Base-by-base conservation (phyloP, 2,329 filamentous ascomycete species). In the Periglandula ipomoeae region DNA sequence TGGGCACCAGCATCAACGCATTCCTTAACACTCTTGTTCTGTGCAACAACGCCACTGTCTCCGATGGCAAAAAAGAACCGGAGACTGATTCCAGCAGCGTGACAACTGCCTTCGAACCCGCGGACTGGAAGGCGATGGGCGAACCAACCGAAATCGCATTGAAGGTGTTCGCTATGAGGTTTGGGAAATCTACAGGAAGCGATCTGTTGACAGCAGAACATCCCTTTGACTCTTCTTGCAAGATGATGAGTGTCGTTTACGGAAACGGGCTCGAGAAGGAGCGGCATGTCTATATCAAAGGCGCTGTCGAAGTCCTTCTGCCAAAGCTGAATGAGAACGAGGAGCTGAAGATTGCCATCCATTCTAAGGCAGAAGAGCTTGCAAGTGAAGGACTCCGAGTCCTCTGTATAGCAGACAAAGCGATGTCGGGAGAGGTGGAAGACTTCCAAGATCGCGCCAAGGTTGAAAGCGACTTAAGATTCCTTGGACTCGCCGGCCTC, bases 71-170 rank as follows among this genome's bases (percentile, higher is more conserved):
- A 56, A 71, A 73, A 49, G 70, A 73, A 47, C 58, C 64, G n/a
- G 66, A 68, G 46, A 69, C 66, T 19, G 72, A 75, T 53, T 70
- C 70, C 9, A 71, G 70, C 42, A 74, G 72, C 27, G 67, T 70
- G 44, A 70, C 71, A 4, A 74, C 70, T 8, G 59, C 68, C n/a
- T 65, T 70, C 13, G 65, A 69, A 15, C 63, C 66, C 24, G 61
- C 64, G 3, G 61, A 69, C 2, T 85, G 81, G 79, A 73, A 70
- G 38, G 79, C 79, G 19, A 67, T 81, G 38, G 83, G 82, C 44
- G 81, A 85, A 55, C 81, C 82, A 3, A 88, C 85, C 3, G 84
- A 88, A 56, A 85, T 88, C 51, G 84, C 85, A 10, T 76, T 88
- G 15, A 82, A 85, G 54, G 83, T 87, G 9, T 83, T 88, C 52